Base-by-base conservation (phyloP, 306 rosid genomes). In the Medicago ruthenica region DNA sequence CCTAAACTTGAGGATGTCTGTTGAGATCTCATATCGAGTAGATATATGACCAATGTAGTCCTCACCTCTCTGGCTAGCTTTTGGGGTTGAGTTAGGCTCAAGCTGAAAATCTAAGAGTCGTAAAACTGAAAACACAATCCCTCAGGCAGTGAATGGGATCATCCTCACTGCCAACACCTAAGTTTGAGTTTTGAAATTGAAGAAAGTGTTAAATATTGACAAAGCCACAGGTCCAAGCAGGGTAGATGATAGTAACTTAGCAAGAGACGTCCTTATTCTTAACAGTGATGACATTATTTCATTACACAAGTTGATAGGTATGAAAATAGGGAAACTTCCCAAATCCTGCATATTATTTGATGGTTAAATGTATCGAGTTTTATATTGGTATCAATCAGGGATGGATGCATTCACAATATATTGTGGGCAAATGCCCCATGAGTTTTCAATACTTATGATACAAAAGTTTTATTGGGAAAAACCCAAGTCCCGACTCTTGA, bases 281-380 rank as follows among this genome's bases (percentile, higher is more conserved):
- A 27, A 24, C 66, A 7, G 66, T 60, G 18, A 14, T 60, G 16
- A 44, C 50, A 44, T 44, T 42, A 14, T 44, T 10, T 11, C 50
- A 44, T 12, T 45, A 13, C 14, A 4, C 51, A 10, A 61, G 67
- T 61, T 31, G 67, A 61, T 15, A 61, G 37, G 18, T 60, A 63
- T n/a, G 31, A n/a, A 16, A n/a, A 64, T 64, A 16, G 27, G 70
- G 48, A 31, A 64, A 64, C 70, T 64, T 8, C 48, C 48, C 5
- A 0, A 4, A 18, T 21, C 53, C 34, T 40, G 17, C 31, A 40
- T 39, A 39, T 64, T 34, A 31, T 64, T 65, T 5, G 31, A 65
- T 5, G 15, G 34, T 18, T 18, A 17, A 40, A 65, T 18, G 31
- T 65, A 20, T 65, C 3, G 34, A 40, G 34, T 18, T 65, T 65